Conservation (phyloP, 2,329 filamentous ascomycete species). For the Sclerotiophoma versabilis region DNA sequence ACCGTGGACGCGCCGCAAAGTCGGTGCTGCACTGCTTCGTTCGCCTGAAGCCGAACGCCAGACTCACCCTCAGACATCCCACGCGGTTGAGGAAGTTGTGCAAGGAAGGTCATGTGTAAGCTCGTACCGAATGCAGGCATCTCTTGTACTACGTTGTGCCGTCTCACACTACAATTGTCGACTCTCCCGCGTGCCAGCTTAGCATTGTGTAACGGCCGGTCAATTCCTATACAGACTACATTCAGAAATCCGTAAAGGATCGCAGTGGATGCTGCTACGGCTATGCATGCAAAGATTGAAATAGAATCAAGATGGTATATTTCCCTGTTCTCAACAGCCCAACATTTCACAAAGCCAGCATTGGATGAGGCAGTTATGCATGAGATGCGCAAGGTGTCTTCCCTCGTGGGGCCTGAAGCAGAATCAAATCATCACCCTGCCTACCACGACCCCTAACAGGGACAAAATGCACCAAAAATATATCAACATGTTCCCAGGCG, state of each 20-base stretch:
- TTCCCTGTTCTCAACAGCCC: neutral
- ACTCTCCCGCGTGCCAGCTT: neutral
- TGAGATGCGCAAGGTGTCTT: neutral
- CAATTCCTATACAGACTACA: neutral
- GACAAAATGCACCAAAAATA: neutral
- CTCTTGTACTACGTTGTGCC: slow-evolving; percentile 17
- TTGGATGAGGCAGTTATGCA: neutral
- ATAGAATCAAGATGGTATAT: neutral
- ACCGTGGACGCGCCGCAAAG: neutral
- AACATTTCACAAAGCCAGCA: neutral
- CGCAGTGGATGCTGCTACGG: no score
- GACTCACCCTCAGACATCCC: slow-evolving; percentile 6
- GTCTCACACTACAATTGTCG: slow-evolving; percentile 18
- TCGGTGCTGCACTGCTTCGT: neutral
- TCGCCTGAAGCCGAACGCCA: slow-evolving; percentile 3
- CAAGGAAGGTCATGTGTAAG: slow-evolving; percentile 24
- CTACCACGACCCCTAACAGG: neutral
- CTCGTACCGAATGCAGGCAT: slow-evolving; percentile 11
- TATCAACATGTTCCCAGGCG: neutral
- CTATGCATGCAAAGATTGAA: neutral
- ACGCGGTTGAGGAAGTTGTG: slow-evolving; percentile 7
- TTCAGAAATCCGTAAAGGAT: neutral
- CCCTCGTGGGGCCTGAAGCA: neutral
- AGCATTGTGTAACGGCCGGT: neutral
- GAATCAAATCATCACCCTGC: neutral